A percentile compares a stretch with the other conserved stretches of the same genome.
Conservation (phyloP, 1,284 basidiomycete species). For the Rhodotorula sp. region DNA sequence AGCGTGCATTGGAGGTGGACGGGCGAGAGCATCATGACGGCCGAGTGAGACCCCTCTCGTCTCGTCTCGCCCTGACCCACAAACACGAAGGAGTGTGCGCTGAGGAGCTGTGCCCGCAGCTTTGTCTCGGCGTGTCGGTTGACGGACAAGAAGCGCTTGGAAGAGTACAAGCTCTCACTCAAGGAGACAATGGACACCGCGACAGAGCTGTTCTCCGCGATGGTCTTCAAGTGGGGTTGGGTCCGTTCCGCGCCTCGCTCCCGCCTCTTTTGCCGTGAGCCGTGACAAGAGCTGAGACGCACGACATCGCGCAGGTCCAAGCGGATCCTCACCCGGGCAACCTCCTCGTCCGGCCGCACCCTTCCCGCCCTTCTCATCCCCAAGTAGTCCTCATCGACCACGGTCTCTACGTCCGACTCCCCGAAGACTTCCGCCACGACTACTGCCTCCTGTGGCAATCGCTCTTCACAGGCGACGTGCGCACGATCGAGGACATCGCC, state of each 20-base stretch:
- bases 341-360: slow-evolving; percentile 73
- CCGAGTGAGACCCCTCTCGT: too few species aligned
- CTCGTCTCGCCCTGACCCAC: too few species aligned
- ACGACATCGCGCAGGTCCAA: slow-evolving; percentile 6
- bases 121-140: slow-evolving; percentile 49
- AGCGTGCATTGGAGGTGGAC: slow-evolving; percentile 69
- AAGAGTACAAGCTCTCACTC: slow-evolving; percentile 51
- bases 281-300: not conserved
- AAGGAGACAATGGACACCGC: slow-evolving; percentile 68
- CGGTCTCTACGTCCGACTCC: slow-evolving; percentile 60
- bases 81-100: too few species aligned
- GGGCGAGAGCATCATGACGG: slow-evolving; percentile 73
- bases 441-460: slow-evolving; percentile 77
- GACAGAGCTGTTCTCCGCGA: slow-evolving; percentile 71
- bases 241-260: slow-evolving; percentile 58
- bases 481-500: slow-evolving; percentile 62
- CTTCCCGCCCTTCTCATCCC: slow-evolving; percentile 58
- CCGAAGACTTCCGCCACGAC: slow-evolving; percentile 41
- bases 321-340: slow-evolving; percentile 58
- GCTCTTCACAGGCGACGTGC: slow-evolving; percentile 68
- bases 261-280: not conserved
- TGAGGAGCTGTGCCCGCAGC: slow-evolving; percentile 10
- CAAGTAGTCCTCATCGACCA: slow-evolving; percentile 84
- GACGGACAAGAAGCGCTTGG: slow-evolving; percentile 60
- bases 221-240: slow-evolving; percentile 85